phyloP scores from a whole-genome alignment of 176 grass and related monocot genomes.

The Aegilops bicornis region DNA sequence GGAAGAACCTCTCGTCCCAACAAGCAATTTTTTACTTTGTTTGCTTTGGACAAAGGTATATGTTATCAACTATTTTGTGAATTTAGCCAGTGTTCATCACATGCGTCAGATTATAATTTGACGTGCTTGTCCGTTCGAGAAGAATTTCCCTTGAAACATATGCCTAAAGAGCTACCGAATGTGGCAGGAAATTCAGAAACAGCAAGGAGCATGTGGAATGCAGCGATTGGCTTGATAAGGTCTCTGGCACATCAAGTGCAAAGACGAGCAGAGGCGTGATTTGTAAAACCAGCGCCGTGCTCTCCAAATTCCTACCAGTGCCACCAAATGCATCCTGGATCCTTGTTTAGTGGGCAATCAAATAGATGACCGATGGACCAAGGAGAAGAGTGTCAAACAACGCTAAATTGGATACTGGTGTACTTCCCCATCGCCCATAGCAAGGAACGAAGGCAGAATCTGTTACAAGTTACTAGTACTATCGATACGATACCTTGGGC shows the following conservation, averaged over 20 bases:
- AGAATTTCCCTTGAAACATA: not conserved
- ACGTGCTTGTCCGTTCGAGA: no score
- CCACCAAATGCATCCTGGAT: not conserved
- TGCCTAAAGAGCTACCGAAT: not conserved
- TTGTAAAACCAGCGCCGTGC: not conserved
- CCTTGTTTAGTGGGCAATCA: not conserved
- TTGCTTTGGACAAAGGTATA: not conserved
- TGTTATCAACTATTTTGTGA: not conserved
- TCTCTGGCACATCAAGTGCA: not conserved
- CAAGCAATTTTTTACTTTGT: not conserved
- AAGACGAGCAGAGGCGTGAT: not conserved
- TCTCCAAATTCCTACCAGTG: not conserved
- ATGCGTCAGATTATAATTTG: not conserved
- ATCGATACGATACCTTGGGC: conserved; percentile 28
- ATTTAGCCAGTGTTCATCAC: not conserved
- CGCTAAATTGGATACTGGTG: not conserved
- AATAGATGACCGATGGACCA: not conserved
- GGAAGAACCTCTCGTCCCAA: not conserved
- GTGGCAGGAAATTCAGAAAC: not conserved
- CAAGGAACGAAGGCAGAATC: not conserved
- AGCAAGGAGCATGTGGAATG: not conserved
- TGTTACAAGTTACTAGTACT: not conserved
- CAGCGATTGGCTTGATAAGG: not conserved
- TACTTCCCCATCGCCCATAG: not conserved
- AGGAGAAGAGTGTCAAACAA: not conserved